These are phyloP conservation scores for Cercis canadensis DNA, from an alignment of 306 rosid genomes.

Conservation along the genomic window DNA sequence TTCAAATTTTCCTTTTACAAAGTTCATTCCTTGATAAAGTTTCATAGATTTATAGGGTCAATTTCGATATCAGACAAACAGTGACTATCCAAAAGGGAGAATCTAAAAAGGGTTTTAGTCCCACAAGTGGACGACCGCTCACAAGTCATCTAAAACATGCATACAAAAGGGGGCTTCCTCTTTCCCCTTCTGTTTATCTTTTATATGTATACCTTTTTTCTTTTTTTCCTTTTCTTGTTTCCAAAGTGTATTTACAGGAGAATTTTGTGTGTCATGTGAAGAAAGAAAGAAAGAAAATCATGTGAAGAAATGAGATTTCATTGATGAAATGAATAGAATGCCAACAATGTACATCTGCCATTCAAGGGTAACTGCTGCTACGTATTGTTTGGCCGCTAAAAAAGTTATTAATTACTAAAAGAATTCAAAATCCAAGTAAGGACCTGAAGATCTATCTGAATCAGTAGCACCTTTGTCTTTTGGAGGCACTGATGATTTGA, in stretches of 20 bases:
- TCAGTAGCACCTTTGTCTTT: constrained; percentile 47
- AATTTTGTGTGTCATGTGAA: not conserved
- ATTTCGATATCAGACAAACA: constrained; percentile 31
- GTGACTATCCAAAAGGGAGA: constrained; percentile 32
- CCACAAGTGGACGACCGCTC: constrained; percentile 9
- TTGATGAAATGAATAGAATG: constrained; percentile 39
- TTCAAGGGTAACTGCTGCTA: constrained; percentile 13
- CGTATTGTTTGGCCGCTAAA: constrained; percentile 4
- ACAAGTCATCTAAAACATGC: not conserved
- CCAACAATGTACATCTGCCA: constrained; percentile 26
- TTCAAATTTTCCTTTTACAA: constrained; percentile 42
- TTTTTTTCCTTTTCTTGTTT: not conserved
- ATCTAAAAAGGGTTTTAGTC: constrained; percentile 37
- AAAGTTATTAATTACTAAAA: constrained; percentile 40
- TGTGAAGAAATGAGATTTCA: constrained; percentile 13
- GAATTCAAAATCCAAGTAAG: constrained; percentile 68
- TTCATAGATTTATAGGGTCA: constrained; percentile 34
- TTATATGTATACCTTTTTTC: not conserved
- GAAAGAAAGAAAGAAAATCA: not conserved
- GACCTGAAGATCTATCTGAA: constrained; percentile 53
- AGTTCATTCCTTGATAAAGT: constrained; percentile 44
- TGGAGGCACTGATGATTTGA: constrained; percentile 39
- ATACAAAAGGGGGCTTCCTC: not conserved
- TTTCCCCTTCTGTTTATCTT: constrained; percentile 6
- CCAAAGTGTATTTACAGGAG: not conserved